These are phyloP conservation scores for Theobroma cacao DNA, from an alignment of 345 rosid genomes.

Conservation along the genomic window DNA sequence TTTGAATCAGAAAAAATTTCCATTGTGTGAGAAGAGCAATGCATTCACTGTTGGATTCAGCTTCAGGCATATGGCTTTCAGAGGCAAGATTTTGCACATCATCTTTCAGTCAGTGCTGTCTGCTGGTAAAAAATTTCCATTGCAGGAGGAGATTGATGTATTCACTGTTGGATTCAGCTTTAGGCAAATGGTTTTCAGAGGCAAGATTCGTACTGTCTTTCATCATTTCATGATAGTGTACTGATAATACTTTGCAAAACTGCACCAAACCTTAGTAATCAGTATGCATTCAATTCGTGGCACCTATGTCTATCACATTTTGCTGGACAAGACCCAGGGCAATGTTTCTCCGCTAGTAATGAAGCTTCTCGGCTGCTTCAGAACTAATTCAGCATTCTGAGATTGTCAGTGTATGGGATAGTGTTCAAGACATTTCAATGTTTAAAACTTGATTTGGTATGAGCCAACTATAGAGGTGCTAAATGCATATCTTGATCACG, in stretches of 20 bases:
- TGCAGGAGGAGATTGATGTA: background rate
- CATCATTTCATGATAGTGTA: too few species aligned
- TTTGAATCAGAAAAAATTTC: background rate
- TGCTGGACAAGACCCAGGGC: background rate
- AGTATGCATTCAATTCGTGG: background rate
- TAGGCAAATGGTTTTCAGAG: background rate
- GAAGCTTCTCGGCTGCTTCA: background rate
- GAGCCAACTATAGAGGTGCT: background rate
- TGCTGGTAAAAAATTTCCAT: too few species aligned
- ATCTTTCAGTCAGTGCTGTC: background rate
- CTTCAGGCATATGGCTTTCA: background rate
- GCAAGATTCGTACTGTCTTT: too few species aligned
- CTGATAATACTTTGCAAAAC: background rate
- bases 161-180: background rate
- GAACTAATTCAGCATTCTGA: background rate
- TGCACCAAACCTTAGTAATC: background rate
- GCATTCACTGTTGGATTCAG: background rate
- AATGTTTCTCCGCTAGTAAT: background rate
- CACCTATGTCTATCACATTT: background rate
- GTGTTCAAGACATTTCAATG: background rate
- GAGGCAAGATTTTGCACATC: background rate
- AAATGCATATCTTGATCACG: background rate
- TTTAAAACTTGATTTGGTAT: background rate
- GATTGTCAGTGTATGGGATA: background rate
- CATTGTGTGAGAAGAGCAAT: background rate